Base-by-base conservation (phyloP, 2,329 filamentous ascomycete genomes). In the Fusarium staphyleae region DNA sequence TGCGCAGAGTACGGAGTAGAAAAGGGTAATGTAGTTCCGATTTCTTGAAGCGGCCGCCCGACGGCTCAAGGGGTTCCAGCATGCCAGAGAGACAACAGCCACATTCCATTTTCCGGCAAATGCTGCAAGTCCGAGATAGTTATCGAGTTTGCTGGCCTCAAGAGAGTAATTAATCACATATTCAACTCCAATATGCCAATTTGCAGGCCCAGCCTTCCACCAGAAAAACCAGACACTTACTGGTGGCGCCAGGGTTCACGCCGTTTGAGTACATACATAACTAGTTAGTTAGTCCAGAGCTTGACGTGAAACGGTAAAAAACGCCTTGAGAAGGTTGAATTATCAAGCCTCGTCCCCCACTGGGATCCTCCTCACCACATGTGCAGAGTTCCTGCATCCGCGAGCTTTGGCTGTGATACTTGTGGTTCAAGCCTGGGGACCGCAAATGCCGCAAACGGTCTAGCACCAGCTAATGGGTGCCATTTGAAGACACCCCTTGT, bases 351-450 rank as follows among this genome's bases (percentile, higher is more conserved):
- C 54, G 41, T 45, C 47, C 34, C 48, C 53, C 41, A 47, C 40
- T 32, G 43, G 30, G 34, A 42, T 52, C 43, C 41, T 60, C 51
- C n/a, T 50, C 56, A 53, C 64, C 50, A 36, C 44, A 50, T 65
- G 56, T 55, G 50, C 59, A 61, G 54, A 65, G 60, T 66, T 66
- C 62, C 55, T 67, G 63, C 57, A 51, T 48, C 32, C 32, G 22
- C 26, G 36, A 35, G 39, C 48, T 57, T 61, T 62, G 46, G 48
- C 48, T 30, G 52, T 52, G 49, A 54, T 47, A 45, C 48, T 48
- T 48, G 55, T 60, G 62, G 55, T 55, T 67, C 52, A 54, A 56
- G 53, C 50, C 34, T 39, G 33, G 22, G 33, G 36, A 51, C 55
- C 50, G 56, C 53, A 67, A 58, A 41, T 18, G 45, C 55, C 50